phyloP scores from a whole-genome alignment of 2,329 filamentous ascomycete species.

The Cryphonectria parasitica region DNA sequence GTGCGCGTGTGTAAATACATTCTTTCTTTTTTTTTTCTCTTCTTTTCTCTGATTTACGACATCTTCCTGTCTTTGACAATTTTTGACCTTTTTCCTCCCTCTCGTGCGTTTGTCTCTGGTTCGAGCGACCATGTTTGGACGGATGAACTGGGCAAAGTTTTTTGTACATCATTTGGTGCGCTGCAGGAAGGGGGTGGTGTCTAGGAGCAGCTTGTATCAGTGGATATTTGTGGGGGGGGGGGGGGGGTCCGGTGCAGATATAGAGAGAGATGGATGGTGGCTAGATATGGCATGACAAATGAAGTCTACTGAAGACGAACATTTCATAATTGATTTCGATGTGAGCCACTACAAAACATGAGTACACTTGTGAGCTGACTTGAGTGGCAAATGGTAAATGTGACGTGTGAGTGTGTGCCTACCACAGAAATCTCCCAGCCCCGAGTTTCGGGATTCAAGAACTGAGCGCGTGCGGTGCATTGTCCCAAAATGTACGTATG shows the following conservation, averaged over 20 bases:
- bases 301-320: background rate
- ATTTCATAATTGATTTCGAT: no score
- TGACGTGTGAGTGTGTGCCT: background rate
- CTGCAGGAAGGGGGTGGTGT: background rate
- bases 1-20: slow-evolving; percentile 22
- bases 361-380: background rate
- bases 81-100: background rate
- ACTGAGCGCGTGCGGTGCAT: background rate
- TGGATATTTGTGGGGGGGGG: background rate
- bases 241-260: background rate
- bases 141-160: slow-evolving; percentile 5
- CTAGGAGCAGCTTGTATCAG: background rate
- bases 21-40: slow-evolving; percentile 13
- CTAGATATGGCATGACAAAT: slow-evolving; percentile 3
- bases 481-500: no score
- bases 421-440: background rate
- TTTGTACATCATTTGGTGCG: slow-evolving; percentile 17
- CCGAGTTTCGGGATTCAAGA: background rate
- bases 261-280: background rate
- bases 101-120: slow-evolving; percentile 1
- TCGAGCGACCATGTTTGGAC: background rate
- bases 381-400: no score
- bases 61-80: background rate
- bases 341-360: background rate
- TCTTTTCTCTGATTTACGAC: slow-evolving; percentile 4